phyloP scores from a whole-genome alignment of 78 protist species.

The Ministeria vibrans region DNA sequence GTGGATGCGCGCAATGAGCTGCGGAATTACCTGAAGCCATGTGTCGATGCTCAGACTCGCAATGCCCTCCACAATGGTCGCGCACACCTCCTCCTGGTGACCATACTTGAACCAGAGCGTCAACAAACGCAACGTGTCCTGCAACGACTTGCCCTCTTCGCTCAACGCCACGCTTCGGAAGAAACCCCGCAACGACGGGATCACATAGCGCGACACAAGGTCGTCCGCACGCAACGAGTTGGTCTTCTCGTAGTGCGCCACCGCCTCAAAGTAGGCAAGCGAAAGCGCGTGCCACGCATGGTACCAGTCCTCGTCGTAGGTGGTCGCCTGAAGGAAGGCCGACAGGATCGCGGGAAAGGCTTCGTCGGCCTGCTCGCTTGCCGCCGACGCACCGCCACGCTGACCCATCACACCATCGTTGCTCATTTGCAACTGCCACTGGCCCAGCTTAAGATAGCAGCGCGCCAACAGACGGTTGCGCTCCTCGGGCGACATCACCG shows the following conservation, averaged over 20 bases:
- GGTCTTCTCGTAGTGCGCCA: slow-evolving; percentile 24
- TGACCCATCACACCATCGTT: too few species aligned
- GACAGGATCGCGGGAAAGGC: neutral
- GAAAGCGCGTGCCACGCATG: slow-evolving; percentile 96
- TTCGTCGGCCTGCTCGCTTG: neutral
- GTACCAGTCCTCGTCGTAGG: slow-evolving; percentile 63
- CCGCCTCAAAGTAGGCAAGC: slow-evolving; percentile 67
- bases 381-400: neutral
- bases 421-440: too few species aligned
- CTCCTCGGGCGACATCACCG: neutral
- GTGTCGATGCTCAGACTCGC: slow-evolving; percentile 73
- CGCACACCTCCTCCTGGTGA: slow-evolving; percentile 22
- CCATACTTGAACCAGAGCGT: slow-evolving; percentile 79
- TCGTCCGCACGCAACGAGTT: neutral
- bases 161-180: slow-evolving; percentile 77
- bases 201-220: slow-evolving; percentile 7
- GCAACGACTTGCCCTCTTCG: slow-evolving; percentile 34
- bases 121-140: slow-evolving; percentile 82
- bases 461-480: slow-evolving; percentile 37
- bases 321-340: slow-evolving; percentile 7
- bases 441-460: slow-evolving; percentile 67
- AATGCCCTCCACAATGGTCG: slow-evolving; percentile 58
- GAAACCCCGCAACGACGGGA: slow-evolving; percentile 72
- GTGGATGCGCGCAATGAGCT: slow-evolving; percentile 87
- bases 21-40: slow-evolving; percentile 93